Conservation (phyloP, 2,329 filamentous ascomycete genomes). For the Lachnellula suecica region DNA sequence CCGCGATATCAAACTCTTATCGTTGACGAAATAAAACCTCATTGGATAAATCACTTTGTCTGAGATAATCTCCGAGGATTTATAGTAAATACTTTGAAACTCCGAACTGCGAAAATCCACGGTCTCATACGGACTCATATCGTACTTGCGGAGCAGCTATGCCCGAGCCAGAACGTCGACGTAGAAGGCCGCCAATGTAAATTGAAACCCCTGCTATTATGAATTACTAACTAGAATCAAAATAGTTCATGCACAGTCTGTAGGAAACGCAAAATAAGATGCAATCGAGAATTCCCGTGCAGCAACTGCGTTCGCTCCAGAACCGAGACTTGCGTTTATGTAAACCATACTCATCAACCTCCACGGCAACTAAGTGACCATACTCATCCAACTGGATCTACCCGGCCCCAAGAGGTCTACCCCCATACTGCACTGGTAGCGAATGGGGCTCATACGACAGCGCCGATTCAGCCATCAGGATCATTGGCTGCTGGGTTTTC, state of each 20-base stretch:
- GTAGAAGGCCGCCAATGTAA: slow-evolving; percentile 45
- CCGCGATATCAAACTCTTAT: too few relatives aligned
- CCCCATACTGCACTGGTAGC: too few relatives aligned
- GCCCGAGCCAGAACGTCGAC: slow-evolving; percentile 33
- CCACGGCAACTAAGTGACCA: neutral
- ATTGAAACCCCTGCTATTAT: slow-evolving; percentile 19
- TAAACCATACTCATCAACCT: slow-evolving; percentile 24
- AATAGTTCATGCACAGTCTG: slow-evolving; percentile 56
- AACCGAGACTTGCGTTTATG: slow-evolving; percentile 55
- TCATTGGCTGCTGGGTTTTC: neutral
- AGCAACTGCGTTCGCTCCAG: slow-evolving; percentile 57
- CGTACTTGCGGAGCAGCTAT: too few relatives aligned
- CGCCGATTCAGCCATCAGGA: neutral
- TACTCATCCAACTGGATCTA: neutral
- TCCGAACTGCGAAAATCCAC: too few relatives aligned
- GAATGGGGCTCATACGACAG: too few relatives aligned
- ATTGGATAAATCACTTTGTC: too few relatives aligned
- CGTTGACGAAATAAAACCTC: too few relatives aligned
- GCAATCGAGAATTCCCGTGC: slow-evolving; percentile 58
- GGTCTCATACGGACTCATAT: too few relatives aligned
- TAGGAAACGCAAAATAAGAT: slow-evolving; percentile 59
- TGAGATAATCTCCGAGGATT: too few relatives aligned
- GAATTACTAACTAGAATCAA: slow-evolving; percentile 26
- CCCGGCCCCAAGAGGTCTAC: neutral
- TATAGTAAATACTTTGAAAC: too few relatives aligned